Conservation (phyloP, 345 rosid genomes). For the Gossypioides kirkii region DNA sequence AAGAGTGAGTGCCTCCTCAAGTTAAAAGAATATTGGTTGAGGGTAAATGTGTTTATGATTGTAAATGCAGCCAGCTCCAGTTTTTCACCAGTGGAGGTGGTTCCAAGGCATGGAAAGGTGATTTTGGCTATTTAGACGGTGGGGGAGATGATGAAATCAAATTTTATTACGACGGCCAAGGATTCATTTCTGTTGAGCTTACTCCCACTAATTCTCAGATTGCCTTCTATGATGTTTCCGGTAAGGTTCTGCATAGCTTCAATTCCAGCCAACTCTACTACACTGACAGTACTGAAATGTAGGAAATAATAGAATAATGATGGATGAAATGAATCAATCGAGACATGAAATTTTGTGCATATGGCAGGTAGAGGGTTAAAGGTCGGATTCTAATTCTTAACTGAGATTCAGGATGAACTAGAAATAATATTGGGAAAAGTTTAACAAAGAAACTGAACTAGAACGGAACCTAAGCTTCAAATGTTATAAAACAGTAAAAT, state of each 20-base stretch:
- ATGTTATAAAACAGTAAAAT: no score
- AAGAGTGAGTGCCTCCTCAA: neutral
- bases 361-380: no score
- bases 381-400: no score
- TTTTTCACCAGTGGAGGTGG: constrained; percentile 77
- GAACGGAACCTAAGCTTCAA: no score
- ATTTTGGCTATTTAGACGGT: constrained; percentile 26
- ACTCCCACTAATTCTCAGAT: constrained; percentile 26
- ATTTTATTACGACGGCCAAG: constrained; percentile 71
- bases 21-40: neutral
- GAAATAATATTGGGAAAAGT: no score
- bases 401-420: no score
- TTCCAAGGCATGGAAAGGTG: constrained; percentile 84
- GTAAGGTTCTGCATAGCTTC: constrained; percentile 46
- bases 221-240: constrained; percentile 44
- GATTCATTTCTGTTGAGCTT: constrained; percentile 52
- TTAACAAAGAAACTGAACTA: no score
- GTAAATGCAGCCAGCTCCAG: constrained; percentile 36
- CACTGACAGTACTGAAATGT: neutral
- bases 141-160: constrained; percentile 34
- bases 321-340: neutral
- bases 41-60: neutral
- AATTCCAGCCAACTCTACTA: constrained; percentile 20
- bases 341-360: no score
- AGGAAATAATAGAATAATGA: neutral